Conservation (phyloP, 1,139 yeast genomes). For the Entelexis paramagnoliae region DNA sequence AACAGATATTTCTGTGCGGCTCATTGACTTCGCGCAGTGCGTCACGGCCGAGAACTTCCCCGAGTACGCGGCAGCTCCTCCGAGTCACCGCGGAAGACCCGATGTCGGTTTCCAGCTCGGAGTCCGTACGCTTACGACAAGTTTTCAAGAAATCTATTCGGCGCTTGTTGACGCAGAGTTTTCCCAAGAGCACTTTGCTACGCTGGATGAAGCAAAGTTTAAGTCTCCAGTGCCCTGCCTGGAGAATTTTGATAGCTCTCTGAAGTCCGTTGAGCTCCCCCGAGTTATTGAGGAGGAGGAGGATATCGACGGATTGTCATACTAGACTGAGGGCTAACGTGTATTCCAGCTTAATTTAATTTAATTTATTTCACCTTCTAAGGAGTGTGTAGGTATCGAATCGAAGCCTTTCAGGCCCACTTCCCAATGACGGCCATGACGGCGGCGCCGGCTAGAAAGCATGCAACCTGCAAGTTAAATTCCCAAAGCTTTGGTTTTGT, state of each 20-base stretch:
- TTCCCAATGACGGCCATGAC: constrained; percentile 77
- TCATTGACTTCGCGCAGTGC: constrained; percentile 94
- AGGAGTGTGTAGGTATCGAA: too few relatives aligned
- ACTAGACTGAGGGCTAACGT: neutral
- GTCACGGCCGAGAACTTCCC: constrained; percentile 56
- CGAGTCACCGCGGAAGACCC: constrained; percentile 49
- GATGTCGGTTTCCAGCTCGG: constrained; percentile 87
- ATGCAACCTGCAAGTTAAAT: constrained; percentile 34
- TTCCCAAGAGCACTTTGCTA: constrained; percentile 17
- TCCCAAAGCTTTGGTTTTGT: constrained; percentile 23
- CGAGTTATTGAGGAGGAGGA: neutral
- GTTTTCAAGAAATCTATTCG: constrained; percentile 36
- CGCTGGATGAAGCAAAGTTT: constrained; percentile 9
- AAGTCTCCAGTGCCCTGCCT: neutral
- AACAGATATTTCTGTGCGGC: constrained; percentile 45
- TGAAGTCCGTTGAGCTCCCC: neutral
- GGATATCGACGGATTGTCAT: constrained; percentile 4
- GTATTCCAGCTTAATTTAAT: neutral
- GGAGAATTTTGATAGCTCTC: constrained; percentile 6
- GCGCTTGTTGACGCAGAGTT: constrained; percentile 17
- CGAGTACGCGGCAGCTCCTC: constrained; percentile 48
- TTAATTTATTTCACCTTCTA: neutral
- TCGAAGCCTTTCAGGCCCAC: constrained; percentile 51
- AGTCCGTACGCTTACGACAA: constrained; percentile 50
- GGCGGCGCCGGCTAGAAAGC: constrained; percentile 55